Conservation (phyloP, 176 grass and related monocot genomes). For the Eragrostis curvula region DNA sequence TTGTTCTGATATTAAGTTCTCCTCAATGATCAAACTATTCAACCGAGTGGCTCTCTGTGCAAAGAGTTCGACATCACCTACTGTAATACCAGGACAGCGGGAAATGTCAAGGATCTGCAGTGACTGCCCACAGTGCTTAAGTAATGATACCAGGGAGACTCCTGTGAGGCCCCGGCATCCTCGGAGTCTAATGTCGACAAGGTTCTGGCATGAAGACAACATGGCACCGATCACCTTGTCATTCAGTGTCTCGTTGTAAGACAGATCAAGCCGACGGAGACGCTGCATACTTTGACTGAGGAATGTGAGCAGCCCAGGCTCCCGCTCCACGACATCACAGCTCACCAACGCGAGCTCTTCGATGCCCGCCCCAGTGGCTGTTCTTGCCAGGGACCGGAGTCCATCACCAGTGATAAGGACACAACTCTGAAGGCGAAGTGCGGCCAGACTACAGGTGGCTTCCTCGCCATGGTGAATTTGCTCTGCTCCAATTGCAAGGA, state of each 20-base stretch:
- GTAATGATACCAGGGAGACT: conserved; percentile 45
- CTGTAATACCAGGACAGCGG: conserved; percentile 57
- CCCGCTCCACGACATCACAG: conserved; percentile 81
- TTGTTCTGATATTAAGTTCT: conserved; percentile 50
- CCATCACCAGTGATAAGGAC: conserved; percentile 89
- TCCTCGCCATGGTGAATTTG: neutral
- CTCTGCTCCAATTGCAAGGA: conserved; percentile 62
- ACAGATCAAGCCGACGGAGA: conserved; percentile 69
- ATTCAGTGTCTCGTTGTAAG: conserved; percentile 78
- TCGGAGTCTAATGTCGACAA: conserved; percentile 70
- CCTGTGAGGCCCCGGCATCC: conserved; percentile 73
- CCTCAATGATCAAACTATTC: conserved; percentile 66
- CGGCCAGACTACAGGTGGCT: conserved; percentile 18
- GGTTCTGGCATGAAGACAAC: conserved; percentile 75
- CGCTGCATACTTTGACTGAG: conserved; percentile 81
- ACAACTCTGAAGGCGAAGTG: conserved; percentile 86
- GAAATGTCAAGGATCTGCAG: conserved; percentile 75
- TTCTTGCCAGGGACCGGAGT: conserved; percentile 76
- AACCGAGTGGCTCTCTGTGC: conserved; percentile 50
- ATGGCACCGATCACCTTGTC: conserved; percentile 88
- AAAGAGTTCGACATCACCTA: conserved; percentile 53
- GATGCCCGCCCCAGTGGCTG: conserved; percentile 59
- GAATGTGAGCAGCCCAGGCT: conserved; percentile 77
- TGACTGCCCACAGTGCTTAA: conserved; percentile 60
- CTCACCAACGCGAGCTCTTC: conserved; percentile 89